A percentile compares a stretch with the other conserved stretches of the same genome.
Evolutionary conservation across 2,329 filamentous ascomycete species (phyloP).

Genomic region (Aureobasidium melanogenum): DNA sequence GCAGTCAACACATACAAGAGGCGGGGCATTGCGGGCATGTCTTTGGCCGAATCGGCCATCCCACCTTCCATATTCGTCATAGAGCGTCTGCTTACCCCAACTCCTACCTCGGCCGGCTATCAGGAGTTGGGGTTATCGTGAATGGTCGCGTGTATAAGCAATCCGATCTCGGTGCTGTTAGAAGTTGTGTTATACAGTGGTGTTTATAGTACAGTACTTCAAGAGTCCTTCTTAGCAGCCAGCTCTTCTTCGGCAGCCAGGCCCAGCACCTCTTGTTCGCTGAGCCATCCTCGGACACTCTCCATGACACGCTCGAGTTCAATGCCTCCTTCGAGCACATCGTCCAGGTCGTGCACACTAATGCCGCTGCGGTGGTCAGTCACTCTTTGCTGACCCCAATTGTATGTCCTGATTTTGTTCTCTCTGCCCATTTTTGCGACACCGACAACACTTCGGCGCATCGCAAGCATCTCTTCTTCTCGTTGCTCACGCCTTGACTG

Average conservation of each 20-base stretch:
- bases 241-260: conserved; percentile 42
- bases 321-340: conserved; percentile 68
- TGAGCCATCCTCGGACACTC: conserved; percentile 67
- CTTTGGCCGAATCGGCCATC: conserved; percentile 7
- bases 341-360: conserved; percentile 70
- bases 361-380: conserved; percentile 79
- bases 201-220: neutral
- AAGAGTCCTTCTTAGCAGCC: conserved; percentile 8
- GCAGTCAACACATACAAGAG: neutral
- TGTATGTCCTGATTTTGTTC: conserved; percentile 92
- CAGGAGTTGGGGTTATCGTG: neutral
- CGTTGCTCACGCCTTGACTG: conserved; percentile 70
- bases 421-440: conserved; percentile 75
- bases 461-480: conserved; percentile 65
- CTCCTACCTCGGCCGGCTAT: conserved; percentile 9
- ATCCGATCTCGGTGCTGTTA: neutral
- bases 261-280: conserved; percentile 63
- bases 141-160: neutral
- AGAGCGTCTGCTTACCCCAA: neutral
- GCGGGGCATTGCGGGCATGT: neutral
- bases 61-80: conserved; percentile 11
- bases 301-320: conserved; percentile 67
- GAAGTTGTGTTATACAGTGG: neutral
- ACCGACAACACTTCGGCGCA: conserved; percentile 72
- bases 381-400: conserved; percentile 68